Evolutionary conservation across 2,329 filamentous ascomycete genomes (phyloP), one percentile per base, ranked within the genome.

Genomic region (Graphilbum ipis-grandicollis): DNA sequence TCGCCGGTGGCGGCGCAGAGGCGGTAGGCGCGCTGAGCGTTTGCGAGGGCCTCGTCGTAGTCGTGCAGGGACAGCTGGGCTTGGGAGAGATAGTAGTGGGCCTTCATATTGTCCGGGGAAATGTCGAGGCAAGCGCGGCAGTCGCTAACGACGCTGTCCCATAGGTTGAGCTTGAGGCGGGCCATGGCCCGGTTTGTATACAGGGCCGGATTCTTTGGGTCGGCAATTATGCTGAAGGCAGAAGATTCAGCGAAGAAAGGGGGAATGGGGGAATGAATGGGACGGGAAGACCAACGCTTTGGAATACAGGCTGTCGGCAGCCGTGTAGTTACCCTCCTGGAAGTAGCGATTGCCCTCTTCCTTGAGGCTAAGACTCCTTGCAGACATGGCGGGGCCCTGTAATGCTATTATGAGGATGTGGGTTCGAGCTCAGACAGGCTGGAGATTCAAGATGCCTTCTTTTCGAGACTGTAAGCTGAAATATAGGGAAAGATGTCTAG

Each of bases 181-280:
- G 79, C 75, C 58, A 93, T 79, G 36, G 85, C 82, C 37, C 86
- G 81, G 58, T 94, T 96, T 29, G 84, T 88, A 58, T 85, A 94
- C 35, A 93, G 68, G 22, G 79, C 65, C 2, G 79, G 72, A 52
- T 93, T 90, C 38, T 63, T 68, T 4, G 80, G 68, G 56, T 93
- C 82, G 51, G 75, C 73, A 48, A 80, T 73, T 47, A 93, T 85
- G 30, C 77, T 83, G 46, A 14, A 5, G 5, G 19, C 19, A 29
- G n/a, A 2, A 23, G 13, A 9, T 7, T 22, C 2, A 33, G 9
- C 14, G 8, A 33, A 21, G 31, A 14, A 13, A 21, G 18, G 5
- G 4, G 4, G 4, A 4, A 13, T 18, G 13, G 18, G 17, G 17
- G 17, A 30, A n/a, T 21, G 35, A 32, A 22, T 28, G 26, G 26